Evolutionary conservation across 2,329 filamentous ascomycete genomes (phyloP).

Genomic region (Plectosphaerella cucumerina): DNA sequence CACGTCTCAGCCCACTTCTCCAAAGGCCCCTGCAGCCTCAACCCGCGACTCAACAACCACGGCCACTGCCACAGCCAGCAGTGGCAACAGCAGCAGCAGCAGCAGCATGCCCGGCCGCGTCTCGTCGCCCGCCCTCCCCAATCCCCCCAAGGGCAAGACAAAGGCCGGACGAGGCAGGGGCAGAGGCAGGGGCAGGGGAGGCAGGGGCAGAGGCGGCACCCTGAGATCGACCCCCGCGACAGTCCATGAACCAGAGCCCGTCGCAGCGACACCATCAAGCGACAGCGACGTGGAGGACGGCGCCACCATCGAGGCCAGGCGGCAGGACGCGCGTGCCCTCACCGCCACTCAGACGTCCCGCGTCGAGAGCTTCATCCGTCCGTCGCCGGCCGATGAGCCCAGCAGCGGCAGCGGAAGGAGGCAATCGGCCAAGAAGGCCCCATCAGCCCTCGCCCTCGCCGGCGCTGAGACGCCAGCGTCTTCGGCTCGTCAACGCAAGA

Average conservation of each 20-base stretch:
- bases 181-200: not conserved
- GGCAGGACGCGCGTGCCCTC: not conserved
- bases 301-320: not conserved
- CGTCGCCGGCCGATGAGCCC: not conserved
- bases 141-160: slow-evolving; percentile 18
- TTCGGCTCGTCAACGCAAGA: slow-evolving; percentile 3
- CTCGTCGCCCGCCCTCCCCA: slow-evolving; percentile 27
- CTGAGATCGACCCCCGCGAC: too few relatives aligned
- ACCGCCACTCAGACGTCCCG: not conserved
- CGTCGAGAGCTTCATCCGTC: slow-evolving; percentile 7
- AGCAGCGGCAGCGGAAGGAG: not conserved
- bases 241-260: slow-evolving; percentile 10
- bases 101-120: slow-evolving; percentile 35
- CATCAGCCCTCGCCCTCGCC: not conserved
- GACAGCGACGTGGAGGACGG: slow-evolving; percentile 8
- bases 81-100: slow-evolving; percentile 1
- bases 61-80: not conserved
- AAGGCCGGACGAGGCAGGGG: not conserved
- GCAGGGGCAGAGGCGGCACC: too few relatives aligned
- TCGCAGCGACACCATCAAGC: slow-evolving; percentile 8
- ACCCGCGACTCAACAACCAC: slow-evolving; percentile 2
- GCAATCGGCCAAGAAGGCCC: not conserved
- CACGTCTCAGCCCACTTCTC: slow-evolving; percentile 4
- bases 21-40: slow-evolving; percentile 1
- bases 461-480: not conserved